Evolutionary conservation across 1,284 basidiomycete species (phyloP), one percentile per base, ranked within the genome.

Genomic region (Cutaneotrichosporon cyanovorans): DNA sequence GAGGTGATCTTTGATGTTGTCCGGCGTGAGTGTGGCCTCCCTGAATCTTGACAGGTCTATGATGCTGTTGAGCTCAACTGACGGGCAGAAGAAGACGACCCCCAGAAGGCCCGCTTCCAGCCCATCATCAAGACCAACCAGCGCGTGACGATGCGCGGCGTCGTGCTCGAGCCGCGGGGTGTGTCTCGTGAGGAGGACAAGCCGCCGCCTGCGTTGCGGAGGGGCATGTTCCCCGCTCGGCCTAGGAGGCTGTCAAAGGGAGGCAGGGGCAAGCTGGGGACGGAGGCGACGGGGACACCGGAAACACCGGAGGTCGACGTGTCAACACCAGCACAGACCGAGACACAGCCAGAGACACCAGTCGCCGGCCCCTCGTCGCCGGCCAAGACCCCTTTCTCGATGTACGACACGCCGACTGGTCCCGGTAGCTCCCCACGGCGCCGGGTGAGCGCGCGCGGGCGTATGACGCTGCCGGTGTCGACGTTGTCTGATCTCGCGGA

Each of bases 1-100:
- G 69, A 72, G 40, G 61, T 72, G 16, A 57, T 71, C 23, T 56
- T 68, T 23, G 63, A 61, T 18, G 56, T 61, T 2, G 56, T 61
- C 18, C 41, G 68, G 40, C 56, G 68, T 68, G 46, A 36, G 65
- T 59, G 25, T 28, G 25, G 8, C 8, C n/a, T 25, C 14, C 0
- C 3, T 25, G 14, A 11, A 28, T 36, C 9, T 32, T 15, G 19
- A n/a, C 10, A n/a, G n/a, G n/a, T n/a, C n/a, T 12, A 28, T 28
- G 25, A 28, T 28, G 8, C 25, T 7, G 25, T 12, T 28, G 12
- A 28, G n/a, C n/a, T n/a, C n/a, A n/a, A 16, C 37, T 22, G 16
- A 45, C 21, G 15, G 5, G 21, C 44, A 63, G 61, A 60, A 40
- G 61, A 57, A 30, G 57, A 60, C 7, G 55, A 62, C 39, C 59